A percentile compares a stretch with the other conserved stretches of the same genome.
phyloP scores from a whole-genome alignment of 192 early-diverging fungal genomes.

The Anaeromyces robustus region DNA sequence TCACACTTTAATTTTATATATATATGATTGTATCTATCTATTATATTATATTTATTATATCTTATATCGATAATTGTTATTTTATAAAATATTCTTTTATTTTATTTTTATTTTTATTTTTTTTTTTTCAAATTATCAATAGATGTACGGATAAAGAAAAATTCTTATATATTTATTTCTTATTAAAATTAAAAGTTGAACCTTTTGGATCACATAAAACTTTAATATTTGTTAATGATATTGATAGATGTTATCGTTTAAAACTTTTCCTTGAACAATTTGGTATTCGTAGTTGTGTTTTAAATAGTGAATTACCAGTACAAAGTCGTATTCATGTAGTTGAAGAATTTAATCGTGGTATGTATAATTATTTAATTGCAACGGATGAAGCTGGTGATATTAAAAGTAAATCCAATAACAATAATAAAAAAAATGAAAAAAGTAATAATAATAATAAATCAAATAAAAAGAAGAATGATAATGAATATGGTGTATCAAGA shows the following conservation, averaged over 20 bases:
- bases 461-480: slow-evolving; percentile 15
- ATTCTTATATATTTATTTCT: slow-evolving; percentile 72
- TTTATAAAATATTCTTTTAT: too few relatives aligned
- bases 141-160: slow-evolving; percentile 67
- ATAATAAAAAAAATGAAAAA: slow-evolving; percentile 33
- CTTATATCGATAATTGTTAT: too few relatives aligned
- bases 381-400: slow-evolving; percentile 60
- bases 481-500: slow-evolving; percentile 82
- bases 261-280: slow-evolving; percentile 96
- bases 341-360: slow-evolving; percentile 90
- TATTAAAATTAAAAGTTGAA: slow-evolving; percentile 65
- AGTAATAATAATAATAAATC: too few relatives aligned
- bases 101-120: too few relatives aligned
- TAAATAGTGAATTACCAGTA: slow-evolving; percentile 90
- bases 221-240: slow-evolving; percentile 90
- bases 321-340: slow-evolving; percentile 83
- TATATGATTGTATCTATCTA: too few relatives aligned
- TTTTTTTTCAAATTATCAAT: slow-evolving; percentile 5
- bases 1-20: too few relatives aligned
- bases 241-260: slow-evolving; percentile 78
- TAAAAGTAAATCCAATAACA: slow-evolving; percentile 24
- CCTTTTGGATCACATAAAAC: slow-evolving; percentile 76
- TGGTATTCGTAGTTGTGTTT: slow-evolving; percentile 70
- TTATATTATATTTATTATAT: too few relatives aligned
- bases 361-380: slow-evolving; percentile 90